Evolutionary conservation across 2,329 filamentous ascomycete genomes (phyloP), one percentile per base, ranked within the genome.

Genomic region (Golovinomyces cichoracearum): DNA sequence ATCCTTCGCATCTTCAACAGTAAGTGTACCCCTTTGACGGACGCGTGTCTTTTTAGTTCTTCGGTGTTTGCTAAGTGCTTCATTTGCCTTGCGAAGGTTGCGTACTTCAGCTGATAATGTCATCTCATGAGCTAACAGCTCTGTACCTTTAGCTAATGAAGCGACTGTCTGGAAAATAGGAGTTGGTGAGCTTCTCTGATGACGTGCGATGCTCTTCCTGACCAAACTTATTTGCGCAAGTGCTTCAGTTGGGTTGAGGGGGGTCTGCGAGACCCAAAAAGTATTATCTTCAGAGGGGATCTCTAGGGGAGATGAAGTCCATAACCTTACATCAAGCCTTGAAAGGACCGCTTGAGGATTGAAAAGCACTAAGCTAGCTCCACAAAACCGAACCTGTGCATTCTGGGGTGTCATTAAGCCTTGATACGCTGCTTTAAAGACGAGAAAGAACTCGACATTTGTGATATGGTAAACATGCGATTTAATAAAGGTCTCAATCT

Each of bases 291-390:
- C 15, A 48, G 50, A 10, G 37, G 47, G 47, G 31, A 47, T 47
- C 38, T 44, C 46, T 41, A 50, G 22, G 29, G 53, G 49, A 49
- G 48, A 51, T 50, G 50, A 53, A 49, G 55, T 58, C 49, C 50
- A 51, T 50, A 57, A 53, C 50, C 51, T 52, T 15, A 57, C 44
- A 48, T 58, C 49, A 52, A 63, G 60, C 55, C 60, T 45, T 45
- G 27, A 27, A 29, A 45, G 12, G 23, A 45, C 23, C 13, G 42
- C 42, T 27, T 45, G 7, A 12, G 23, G 15, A 21, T 63, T 48
- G 44, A 57, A 55, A 52, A 57, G 61, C 48, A 61, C 52, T 53
- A 64, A 52, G 21, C 61, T 27, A 45, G 60, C 57, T 50, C 54
- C 56, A 55, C 49, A 38, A 53, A 63, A 62, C 48, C 53, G 52